A percentile compares a stretch with the other conserved stretches of the same genome.
Conservation (phyloP, 352 stramenopile species). For the Sclerospora graminicola region DNA sequence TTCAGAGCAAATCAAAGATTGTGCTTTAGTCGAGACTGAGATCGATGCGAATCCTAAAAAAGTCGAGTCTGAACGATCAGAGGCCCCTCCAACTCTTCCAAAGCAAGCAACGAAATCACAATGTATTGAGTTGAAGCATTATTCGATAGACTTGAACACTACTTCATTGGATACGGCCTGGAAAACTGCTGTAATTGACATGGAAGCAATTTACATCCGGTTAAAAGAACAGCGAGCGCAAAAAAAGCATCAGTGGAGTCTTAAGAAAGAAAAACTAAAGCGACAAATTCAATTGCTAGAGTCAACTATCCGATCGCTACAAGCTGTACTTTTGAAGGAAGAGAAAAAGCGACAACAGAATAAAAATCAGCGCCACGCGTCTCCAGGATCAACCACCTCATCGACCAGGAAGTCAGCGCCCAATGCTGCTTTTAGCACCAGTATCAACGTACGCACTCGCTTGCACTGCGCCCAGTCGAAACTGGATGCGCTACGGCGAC, state of each 20-base stretch:
- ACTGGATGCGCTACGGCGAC: constrained; percentile 49
- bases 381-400: constrained; percentile 4
- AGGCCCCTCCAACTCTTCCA: no score
- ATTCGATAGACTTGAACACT: constrained; percentile 44
- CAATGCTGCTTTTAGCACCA: constrained; percentile 16
- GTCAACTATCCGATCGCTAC: constrained; percentile 60
- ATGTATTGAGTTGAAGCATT: constrained; percentile 20
- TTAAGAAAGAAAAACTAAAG: constrained; percentile 59
- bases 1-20: not conserved
- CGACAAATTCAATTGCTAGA: constrained; percentile 63
- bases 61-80: no score
- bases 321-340: constrained; percentile 39
- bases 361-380: constrained; percentile 17
- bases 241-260: constrained; percentile 36
- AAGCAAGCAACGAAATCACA: not conserved
- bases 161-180: constrained; percentile 36
- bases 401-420: constrained; percentile 1
- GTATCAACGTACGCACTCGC: constrained; percentile 34
- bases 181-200: constrained; percentile 30
- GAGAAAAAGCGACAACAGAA: constrained; percentile 27
- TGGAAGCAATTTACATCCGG: constrained; percentile 39
- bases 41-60: no score
- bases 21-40: not conserved
- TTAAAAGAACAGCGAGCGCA: constrained; percentile 32
- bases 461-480: constrained; percentile 61